Base-by-base conservation (phyloP, 1,139 yeast species). In the Diutina siamensis region DNA sequence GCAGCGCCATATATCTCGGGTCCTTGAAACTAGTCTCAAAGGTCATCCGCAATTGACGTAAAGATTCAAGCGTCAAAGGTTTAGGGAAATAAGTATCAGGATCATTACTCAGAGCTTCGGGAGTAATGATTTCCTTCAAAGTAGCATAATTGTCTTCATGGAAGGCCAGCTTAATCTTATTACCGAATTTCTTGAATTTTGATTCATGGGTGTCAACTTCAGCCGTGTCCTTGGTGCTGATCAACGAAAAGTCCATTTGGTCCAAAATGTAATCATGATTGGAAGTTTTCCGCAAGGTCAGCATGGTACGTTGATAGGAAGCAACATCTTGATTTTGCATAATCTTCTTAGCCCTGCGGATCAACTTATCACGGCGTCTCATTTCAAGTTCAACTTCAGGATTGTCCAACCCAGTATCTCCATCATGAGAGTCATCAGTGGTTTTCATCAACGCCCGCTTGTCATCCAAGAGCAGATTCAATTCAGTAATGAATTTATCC, bases 21-120 rank as follows among this genome's bases (percentile, higher is more conserved):
- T 38, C 32, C 33, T 38, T 38, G 32, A 38, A 25, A 22, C 32
- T 25, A n/a, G 42, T 38, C 4, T 25, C 28, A 15, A 38, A 38
- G 7, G 42, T 22, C 42, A 38, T 38, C 3, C 15, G 10, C 3
- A 38, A 10, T 5, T 25, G 19, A 9, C 32, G 19, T 10, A 38
- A 15, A 18, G 25, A 25, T 12, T 25, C 32, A 13, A 38, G 15
- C 13, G 31, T 38, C 22, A 38, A 38, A 7, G 42, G 42, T 10
- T 25, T 22, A 5, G 42, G 42, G 42, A 25, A 38, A 3, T 10
- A 8, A 4, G 13, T 15, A 3, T n/a, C 17, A 2, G 40, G 27
- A 31, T n/a, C 15, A 9, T 31, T n/a, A 9, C 12, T 31, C 12
- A 4, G 15, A 31, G 4, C 15, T 31, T 13, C 4, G 15, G 4